phyloP scores from a whole-genome alignment of 2,329 filamentous ascomycete species.

The Cladobotryum protrusum region DNA sequence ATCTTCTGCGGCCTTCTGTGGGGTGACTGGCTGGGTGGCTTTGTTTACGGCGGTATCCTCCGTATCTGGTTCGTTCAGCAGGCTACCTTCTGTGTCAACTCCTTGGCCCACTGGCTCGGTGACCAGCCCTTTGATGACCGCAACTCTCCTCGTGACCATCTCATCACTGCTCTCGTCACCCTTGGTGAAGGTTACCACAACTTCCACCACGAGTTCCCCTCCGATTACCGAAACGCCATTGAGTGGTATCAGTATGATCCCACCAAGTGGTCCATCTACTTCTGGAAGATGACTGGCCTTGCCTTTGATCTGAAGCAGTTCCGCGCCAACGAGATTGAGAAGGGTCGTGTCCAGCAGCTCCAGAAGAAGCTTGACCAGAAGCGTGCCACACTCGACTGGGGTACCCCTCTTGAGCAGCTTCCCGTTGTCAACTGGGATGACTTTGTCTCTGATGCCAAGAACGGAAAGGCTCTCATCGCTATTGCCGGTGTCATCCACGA shows the following conservation, averaged over 20 bases:
- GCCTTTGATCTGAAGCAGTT: constrained; percentile 88
- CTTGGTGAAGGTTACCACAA: constrained; percentile 90
- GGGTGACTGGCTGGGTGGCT: constrained; percentile 76
- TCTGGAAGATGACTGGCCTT: constrained; percentile 76
- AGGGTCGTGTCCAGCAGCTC: constrained; percentile 79
- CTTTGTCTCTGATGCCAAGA: constrained; percentile 71
- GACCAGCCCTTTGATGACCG: constrained; percentile 91
- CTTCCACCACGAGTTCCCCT: constrained; percentile 93
- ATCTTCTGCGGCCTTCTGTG: constrained; percentile 71
- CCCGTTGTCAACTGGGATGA: constrained; percentile 84
- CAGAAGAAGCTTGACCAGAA: constrained; percentile 93
- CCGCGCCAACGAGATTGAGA: constrained; percentile 86
- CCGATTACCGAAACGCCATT: constrained; percentile 87
- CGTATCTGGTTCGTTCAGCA: constrained; percentile 88
- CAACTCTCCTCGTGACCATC: constrained; percentile 83
- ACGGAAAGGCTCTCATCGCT: constrained; percentile 66
- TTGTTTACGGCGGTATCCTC: constrained; percentile 79
- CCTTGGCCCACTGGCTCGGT: constrained; percentile 82
- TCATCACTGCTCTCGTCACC: constrained; percentile 78
- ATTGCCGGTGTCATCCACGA: constrained; percentile 84
- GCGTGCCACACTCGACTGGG: constrained; percentile 78
- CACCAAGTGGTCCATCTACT: constrained; percentile 84
- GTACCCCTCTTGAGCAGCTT: constrained; percentile 75
- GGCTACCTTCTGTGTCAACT: constrained; percentile 91
- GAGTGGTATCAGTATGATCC: constrained; percentile 89